phyloP scores from a whole-genome alignment of 2,329 filamentous ascomycete genomes.

The Beauveria caledonica region DNA sequence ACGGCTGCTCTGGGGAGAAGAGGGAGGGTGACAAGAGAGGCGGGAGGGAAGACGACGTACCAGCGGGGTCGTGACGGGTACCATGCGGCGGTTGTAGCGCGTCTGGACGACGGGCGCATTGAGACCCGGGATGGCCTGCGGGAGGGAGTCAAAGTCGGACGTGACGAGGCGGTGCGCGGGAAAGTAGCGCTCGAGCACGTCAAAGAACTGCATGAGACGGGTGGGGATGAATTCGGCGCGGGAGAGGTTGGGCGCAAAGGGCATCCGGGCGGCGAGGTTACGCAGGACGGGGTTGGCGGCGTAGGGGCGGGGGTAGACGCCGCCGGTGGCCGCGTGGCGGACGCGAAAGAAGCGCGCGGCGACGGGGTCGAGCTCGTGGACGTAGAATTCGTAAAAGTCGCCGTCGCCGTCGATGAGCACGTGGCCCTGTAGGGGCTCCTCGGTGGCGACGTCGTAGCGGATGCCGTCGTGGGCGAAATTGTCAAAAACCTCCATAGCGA shows the following conservation, averaged over 20 bases:
- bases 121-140: slow-evolving; percentile 72
- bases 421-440: slow-evolving; percentile 76
- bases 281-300: slow-evolving; percentile 46
- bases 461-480: slow-evolving; percentile 95
- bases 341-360: slow-evolving; percentile 76
- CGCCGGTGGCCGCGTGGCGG: slow-evolving; percentile 65
- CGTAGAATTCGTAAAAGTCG: slow-evolving; percentile 94
- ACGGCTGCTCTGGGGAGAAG: neutral
- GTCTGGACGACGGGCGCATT: slow-evolving; percentile 97
- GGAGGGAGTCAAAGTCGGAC: slow-evolving; percentile 82
- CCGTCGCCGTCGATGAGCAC: slow-evolving; percentile 79
- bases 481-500: slow-evolving; percentile 96
- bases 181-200: slow-evolving; percentile 80
- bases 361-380: slow-evolving; percentile 69
- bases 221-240: slow-evolving; percentile 90
- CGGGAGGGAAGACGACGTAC: slow-evolving; percentile 47
- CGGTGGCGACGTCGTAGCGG: slow-evolving; percentile 78
- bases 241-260: slow-evolving; percentile 69
- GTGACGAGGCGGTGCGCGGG: slow-evolving; percentile 82
- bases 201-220: slow-evolving; percentile 92
- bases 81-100: slow-evolving; percentile 74
- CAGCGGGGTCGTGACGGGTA: slow-evolving; percentile 82
- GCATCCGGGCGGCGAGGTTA: slow-evolving; percentile 54
- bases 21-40: neutral
- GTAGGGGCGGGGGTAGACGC: slow-evolving; percentile 56